Conservation (phyloP, 129 eudicot genomes). For the Flaveria ramosissima region DNA sequence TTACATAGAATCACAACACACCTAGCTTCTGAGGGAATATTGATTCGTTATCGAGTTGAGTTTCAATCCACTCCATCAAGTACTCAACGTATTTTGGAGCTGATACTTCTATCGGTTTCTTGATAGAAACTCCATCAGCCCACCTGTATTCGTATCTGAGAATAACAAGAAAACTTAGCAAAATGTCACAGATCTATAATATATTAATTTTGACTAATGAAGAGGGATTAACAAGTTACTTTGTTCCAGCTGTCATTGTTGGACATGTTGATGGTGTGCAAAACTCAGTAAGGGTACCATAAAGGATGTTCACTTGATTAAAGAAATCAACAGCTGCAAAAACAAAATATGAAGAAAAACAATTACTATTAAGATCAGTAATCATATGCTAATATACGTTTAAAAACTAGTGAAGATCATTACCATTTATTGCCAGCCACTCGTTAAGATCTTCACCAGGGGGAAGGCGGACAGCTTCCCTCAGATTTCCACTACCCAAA, state of each 20-base stretch:
- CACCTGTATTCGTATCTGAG: constrained; percentile 68
- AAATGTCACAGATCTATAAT: not conserved
- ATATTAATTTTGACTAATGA: not conserved
- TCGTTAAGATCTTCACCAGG: constrained; percentile 71
- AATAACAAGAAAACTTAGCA: constrained; percentile 12
- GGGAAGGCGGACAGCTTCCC: constrained; percentile 72
- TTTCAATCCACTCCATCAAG: constrained; percentile 62
- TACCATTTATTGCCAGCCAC: constrained; percentile 70
- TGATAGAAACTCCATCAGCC: constrained; percentile 74
- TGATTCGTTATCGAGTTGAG: constrained; percentile 61
- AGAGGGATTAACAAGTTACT: constrained; percentile 41
- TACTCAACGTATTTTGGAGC: constrained; percentile 32
- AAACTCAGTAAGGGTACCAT: constrained; percentile 66
- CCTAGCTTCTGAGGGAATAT: constrained; percentile 64
- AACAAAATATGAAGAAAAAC: constrained; percentile 2
- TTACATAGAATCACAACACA: constrained; percentile 22
- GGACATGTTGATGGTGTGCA: constrained; percentile 66
- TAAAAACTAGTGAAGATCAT: constrained; percentile 7
- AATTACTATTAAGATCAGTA: constrained; percentile 1
- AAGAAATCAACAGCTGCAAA: constrained; percentile 69
- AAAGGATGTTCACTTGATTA: constrained; percentile 69
- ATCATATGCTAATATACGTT: constrained; percentile 9
- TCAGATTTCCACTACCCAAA: constrained; percentile 65
- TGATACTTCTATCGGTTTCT: constrained; percentile 67
- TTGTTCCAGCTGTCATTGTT: constrained; percentile 68